Evolutionary conservation across 2,329 filamentous ascomycete species (phyloP).

Genomic region (Lasiodiplodia sp.): DNA sequence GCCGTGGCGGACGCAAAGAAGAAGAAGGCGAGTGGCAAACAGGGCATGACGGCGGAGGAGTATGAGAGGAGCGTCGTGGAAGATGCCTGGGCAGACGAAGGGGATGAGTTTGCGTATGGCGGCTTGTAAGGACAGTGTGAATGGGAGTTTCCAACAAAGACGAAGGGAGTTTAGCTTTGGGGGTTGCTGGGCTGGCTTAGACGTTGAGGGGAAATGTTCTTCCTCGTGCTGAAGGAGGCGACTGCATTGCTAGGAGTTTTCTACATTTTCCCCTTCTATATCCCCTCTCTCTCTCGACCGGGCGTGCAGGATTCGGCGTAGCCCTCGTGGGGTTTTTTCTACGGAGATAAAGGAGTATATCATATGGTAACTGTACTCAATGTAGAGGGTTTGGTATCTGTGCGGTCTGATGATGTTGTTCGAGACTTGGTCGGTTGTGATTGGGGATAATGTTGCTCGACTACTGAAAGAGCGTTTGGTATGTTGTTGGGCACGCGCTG

Average conservation of each 20-base stretch:
- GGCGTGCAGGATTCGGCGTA: neutral
- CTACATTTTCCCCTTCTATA: neutral
- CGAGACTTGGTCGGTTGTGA: neutral
- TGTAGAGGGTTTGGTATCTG: neutral
- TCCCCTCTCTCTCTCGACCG: neutral
- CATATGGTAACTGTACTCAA: neutral
- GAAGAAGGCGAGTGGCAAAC: neutral
- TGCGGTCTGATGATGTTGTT: neutral
- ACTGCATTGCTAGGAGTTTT: neutral
- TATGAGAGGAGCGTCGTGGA: conserved; percentile 43
- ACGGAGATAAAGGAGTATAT: neutral
- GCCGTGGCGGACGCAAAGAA: conserved; percentile 39
- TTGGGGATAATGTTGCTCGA: neutral
- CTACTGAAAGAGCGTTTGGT: neutral
- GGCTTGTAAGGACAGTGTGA: neutral
- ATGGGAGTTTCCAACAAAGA: neutral
- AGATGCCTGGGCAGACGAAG: conserved; percentile 31
- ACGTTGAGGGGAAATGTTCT: neutral
- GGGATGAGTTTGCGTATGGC: conserved; percentile 27
- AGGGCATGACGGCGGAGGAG: conserved; percentile 36
- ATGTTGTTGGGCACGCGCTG: neutral
- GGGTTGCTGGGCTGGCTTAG: neutral
- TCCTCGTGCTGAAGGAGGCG: neutral
- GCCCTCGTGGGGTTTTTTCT: neutral
- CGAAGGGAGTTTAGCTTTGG: neutral